Evolutionary conservation across 345 rosid species (phyloP).

Genomic region (Hevea brasiliensis): DNA sequence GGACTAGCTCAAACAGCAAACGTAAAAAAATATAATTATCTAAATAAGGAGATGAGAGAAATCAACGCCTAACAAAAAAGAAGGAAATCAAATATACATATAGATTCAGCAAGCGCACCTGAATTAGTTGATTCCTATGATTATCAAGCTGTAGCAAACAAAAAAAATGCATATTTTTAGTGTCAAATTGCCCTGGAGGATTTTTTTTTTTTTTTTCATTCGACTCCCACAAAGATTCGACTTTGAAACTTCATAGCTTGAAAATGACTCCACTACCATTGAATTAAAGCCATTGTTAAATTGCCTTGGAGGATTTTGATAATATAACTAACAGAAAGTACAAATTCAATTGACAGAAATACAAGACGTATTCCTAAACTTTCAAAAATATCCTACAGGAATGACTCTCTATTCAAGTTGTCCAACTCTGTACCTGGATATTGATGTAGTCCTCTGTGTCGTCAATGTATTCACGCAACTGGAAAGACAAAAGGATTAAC

Average conservation of each 20-base stretch:
- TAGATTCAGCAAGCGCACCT: constrained; percentile 39
- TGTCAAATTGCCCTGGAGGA: not conserved
- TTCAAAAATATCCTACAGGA: constrained; percentile 5
- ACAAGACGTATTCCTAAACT: not conserved
- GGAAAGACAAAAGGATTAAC: constrained; percentile 7
- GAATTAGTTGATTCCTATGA: constrained; percentile 97
- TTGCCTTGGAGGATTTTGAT: constrained; percentile 5
- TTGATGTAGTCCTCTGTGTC: constrained; percentile 98
- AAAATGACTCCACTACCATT: too few species aligned
- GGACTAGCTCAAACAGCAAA: not conserved
- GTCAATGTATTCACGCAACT: constrained; percentile 95
- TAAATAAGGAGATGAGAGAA: not conserved
- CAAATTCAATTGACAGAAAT: not conserved
- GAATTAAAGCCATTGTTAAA: not conserved
- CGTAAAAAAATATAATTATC: not conserved
- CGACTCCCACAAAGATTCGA: too few species aligned
- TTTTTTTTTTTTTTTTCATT: too few species aligned
- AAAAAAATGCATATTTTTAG: not conserved
- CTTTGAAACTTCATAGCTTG: too few species aligned
- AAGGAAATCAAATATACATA: too few species aligned
- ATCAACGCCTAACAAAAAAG: too few species aligned
- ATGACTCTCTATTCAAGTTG: not conserved
- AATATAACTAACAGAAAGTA: not conserved
- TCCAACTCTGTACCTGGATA: constrained; percentile 59
- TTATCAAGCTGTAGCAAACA: constrained; percentile 75